These are phyloP conservation scores for Volvox reticuliferus DNA, from an alignment of 139 green algal genomes.

Conservation along the genomic window DNA sequence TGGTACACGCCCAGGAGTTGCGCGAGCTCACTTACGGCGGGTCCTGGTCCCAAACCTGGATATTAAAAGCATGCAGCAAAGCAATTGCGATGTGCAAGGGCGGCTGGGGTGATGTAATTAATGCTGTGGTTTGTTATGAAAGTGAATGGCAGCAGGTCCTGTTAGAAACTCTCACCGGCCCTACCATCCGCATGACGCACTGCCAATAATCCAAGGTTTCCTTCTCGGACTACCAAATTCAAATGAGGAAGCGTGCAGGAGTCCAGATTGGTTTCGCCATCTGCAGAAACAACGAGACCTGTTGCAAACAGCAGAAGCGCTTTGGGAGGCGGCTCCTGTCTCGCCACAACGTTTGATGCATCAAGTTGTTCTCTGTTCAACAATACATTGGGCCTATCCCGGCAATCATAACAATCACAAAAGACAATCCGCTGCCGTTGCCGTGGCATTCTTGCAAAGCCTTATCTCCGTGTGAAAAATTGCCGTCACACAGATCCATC, in stretches of 20 bases:
- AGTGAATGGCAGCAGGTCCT: too few species aligned
- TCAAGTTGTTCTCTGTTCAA: slow-evolving; percentile 34
- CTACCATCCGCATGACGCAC: neutral
- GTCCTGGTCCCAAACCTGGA: neutral
- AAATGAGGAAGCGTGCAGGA: slow-evolving; percentile 59
- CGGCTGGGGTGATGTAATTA: too few species aligned
- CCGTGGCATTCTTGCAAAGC: slow-evolving; percentile 47
- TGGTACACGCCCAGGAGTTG: slow-evolving; percentile 50
- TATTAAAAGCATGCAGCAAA: too few species aligned
- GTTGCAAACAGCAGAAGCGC: slow-evolving; percentile 62
- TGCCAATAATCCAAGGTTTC: slow-evolving; percentile 65
- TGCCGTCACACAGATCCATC: too few species aligned
- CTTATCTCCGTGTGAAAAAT: too few species aligned
- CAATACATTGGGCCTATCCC: slow-evolving; percentile 31
- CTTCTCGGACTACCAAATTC: slow-evolving; percentile 54
- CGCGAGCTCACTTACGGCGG: slow-evolving; percentile 10
- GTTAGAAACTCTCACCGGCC: neutral
- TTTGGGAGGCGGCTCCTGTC: slow-evolving; percentile 69
- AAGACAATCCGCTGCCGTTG: slow-evolving; percentile 60
- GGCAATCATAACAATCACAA: slow-evolving; percentile 65
- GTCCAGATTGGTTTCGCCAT: slow-evolving; percentile 27
- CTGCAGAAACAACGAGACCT: neutral
- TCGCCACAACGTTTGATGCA: slow-evolving; percentile 50
- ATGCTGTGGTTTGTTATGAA: too few species aligned
- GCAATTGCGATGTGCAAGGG: too few species aligned